phyloP scores from a whole-genome alignment of 306 rosid genomes.

The Ochetophila trinervis region DNA sequence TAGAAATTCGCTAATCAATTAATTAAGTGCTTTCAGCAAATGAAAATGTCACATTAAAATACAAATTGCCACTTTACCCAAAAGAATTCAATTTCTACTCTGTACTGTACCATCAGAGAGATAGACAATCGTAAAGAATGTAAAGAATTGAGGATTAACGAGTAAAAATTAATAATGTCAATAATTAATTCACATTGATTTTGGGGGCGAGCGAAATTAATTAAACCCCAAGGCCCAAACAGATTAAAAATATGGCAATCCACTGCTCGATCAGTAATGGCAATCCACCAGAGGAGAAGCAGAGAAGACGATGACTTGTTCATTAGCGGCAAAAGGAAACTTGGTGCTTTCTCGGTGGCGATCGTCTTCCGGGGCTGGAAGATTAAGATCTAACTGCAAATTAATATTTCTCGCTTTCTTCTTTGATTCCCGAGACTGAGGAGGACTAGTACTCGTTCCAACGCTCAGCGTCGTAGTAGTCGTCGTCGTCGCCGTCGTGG shows the following conservation, averaged over 20 bases:
- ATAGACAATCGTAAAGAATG: slow-evolving; percentile 5
- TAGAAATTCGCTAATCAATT: not conserved
- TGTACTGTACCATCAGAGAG: slow-evolving; percentile 1
- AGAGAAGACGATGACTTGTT: slow-evolving; percentile 62
- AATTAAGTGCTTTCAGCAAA: slow-evolving; percentile 8
- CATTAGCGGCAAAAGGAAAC: slow-evolving; percentile 45
- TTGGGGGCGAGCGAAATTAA: slow-evolving; percentile 13
- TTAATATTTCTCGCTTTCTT: slow-evolving; percentile 39
- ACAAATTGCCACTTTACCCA: slow-evolving; percentile 4
- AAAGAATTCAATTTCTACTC: slow-evolving; percentile 26
- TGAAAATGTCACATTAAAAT: slow-evolving; percentile 9
- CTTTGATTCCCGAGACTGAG: slow-evolving; percentile 24
- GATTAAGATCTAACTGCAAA: slow-evolving; percentile 73
- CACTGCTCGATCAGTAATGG: slow-evolving; percentile 43
- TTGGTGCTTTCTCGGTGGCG: slow-evolving; percentile 41
- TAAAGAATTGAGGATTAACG: slow-evolving; percentile 38
- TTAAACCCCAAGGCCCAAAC: not conserved
- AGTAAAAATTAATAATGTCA: slow-evolving; percentile 16
- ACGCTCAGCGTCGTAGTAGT: not conserved
- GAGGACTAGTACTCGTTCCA: slow-evolving; percentile 1
- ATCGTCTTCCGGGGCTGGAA: slow-evolving; percentile 75
- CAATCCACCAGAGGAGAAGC: slow-evolving; percentile 71
- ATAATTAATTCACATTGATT: slow-evolving; percentile 16
- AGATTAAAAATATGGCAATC: not conserved
- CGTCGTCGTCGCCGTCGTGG: not conserved